A percentile compares a stretch with the other conserved stretches of the same genome.
These are phyloP conservation scores for Geopyxis carbonaria DNA, from an alignment of 495 filamentous ascomycete species.

Conservation along the genomic window DNA sequence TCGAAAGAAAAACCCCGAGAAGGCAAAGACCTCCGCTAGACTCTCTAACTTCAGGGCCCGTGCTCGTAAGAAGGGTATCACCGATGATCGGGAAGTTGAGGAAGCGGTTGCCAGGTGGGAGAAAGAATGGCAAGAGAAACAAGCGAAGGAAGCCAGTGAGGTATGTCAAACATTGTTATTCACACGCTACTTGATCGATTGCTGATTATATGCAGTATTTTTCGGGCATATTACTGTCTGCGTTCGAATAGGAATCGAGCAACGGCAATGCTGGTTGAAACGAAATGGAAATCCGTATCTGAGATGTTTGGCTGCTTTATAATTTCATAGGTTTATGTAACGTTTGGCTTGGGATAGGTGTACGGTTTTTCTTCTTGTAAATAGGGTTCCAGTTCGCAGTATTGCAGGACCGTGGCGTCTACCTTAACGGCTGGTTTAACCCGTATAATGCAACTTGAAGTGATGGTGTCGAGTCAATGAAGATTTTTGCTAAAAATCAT, in stretches of 20 bases:
- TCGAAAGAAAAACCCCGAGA: slow-evolving; percentile 23
- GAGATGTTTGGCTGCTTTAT: no score
- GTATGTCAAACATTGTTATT: slow-evolving; percentile 11
- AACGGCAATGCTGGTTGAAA: no score
- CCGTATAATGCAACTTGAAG: no score
- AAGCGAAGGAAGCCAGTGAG: slow-evolving; percentile 23
- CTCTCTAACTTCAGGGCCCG: slow-evolving; percentile 23
- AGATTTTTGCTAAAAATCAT: no score
- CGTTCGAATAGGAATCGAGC: slow-evolving; percentile 20
- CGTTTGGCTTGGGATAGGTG: no score
- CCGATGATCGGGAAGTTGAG: slow-evolving; percentile 18
- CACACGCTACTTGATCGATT: neutral
- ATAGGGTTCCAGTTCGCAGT: no score
- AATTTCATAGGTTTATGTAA: no score
- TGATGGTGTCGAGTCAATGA: no score
- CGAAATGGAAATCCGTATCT: no score
- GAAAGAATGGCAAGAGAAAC: slow-evolving; percentile 24
- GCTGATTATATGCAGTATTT: slow-evolving; percentile 16
- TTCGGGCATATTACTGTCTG: slow-evolving; percentile 22
- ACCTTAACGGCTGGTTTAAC: no score
- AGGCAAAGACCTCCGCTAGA: slow-evolving; percentile 23
- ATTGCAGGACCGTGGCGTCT: no score
- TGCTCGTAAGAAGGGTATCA: slow-evolving; percentile 23
- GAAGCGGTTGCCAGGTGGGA: slow-evolving; percentile 21
- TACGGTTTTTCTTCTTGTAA: no score